These are phyloP conservation scores for Penicillium dipodomyicola DNA, from an alignment of 495 filamentous ascomycete species.

Conservation along the genomic window DNA sequence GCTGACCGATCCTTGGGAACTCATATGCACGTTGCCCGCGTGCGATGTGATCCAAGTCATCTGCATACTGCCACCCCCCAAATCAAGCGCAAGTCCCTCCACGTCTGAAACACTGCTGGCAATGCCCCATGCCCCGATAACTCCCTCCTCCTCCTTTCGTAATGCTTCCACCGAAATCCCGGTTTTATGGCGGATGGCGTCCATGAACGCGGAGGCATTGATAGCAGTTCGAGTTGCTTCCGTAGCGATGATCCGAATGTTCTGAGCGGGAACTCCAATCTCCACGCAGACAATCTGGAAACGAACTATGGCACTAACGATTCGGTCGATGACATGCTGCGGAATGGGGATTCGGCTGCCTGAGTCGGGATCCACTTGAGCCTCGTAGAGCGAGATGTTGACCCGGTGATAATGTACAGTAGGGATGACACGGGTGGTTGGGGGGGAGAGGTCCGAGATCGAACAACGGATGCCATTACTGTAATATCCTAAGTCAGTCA, in stretches of 20 bases:
- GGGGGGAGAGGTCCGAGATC: constrained; percentile 73
- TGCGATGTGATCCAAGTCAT: constrained; percentile 75
- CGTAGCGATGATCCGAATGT: constrained; percentile 77
- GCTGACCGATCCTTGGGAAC: constrained; percentile 46
- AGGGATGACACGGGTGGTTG: constrained; percentile 66
- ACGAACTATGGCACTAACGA: constrained; percentile 61
- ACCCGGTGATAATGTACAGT: constrained; percentile 76
- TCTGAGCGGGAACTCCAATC: constrained; percentile 58
- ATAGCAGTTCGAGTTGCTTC: constrained; percentile 82
- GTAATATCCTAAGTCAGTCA: neutral
- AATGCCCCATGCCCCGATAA: constrained; percentile 80
- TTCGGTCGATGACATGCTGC: constrained; percentile 55
- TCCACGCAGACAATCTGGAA: constrained; percentile 73
- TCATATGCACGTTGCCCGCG: constrained; percentile 50
- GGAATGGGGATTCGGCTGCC: constrained; percentile 57
- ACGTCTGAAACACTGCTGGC: constrained; percentile 69
- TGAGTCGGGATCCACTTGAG: constrained; percentile 53
- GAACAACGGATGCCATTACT: constrained; percentile 97
- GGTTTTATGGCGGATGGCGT: constrained; percentile 56
- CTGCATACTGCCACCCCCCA: constrained; percentile 89
- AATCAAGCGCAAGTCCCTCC: constrained; percentile 76
- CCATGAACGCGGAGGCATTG: constrained; percentile 67
- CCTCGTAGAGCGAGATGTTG: constrained; percentile 87
- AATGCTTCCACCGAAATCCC: constrained; percentile 70
- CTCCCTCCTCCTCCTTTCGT: constrained; percentile 75